A percentile compares a stretch with the other conserved stretches of the same genome.
Conservation (phyloP, 2,329 filamentous ascomycete species). For the Arthrobotrys conoides region DNA sequence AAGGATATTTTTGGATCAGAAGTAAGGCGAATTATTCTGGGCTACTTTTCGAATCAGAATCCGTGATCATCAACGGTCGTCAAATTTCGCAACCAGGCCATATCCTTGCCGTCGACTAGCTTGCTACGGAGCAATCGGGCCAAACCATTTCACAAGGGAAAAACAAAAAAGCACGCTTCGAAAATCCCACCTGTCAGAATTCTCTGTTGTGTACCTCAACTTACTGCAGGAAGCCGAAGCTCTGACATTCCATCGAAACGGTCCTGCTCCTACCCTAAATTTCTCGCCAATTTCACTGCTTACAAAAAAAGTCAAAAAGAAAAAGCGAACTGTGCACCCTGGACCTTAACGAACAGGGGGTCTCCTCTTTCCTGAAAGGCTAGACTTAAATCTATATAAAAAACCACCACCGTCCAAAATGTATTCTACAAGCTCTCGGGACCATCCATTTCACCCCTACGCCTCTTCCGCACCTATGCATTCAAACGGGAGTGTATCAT, state of each 20-base stretch:
- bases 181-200: constrained; percentile 61
- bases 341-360: constrained; percentile 59
- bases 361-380: constrained; percentile 59
- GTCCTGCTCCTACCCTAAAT: constrained; percentile 51
- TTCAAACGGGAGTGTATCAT: constrained; percentile 56
- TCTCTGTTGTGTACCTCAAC: constrained; percentile 48
- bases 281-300: constrained; percentile 58
- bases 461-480: constrained; percentile 56
- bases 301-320: constrained; percentile 39
- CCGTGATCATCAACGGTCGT: constrained; percentile 57
- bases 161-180: constrained; percentile 45
- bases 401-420: constrained; percentile 57
- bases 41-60: constrained; percentile 32
- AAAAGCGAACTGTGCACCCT: constrained; percentile 60
- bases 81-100: constrained; percentile 54
- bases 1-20: constrained; percentile 42
- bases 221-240: constrained; percentile 59
- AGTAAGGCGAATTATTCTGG: constrained; percentile 45
- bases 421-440: constrained; percentile 59
- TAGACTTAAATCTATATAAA: constrained; percentile 57
- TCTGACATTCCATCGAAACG: constrained; percentile 59
- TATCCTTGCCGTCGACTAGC: constrained; percentile 60
- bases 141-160: constrained; percentile 44
- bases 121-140: constrained; percentile 57
- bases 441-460: constrained; percentile 59